phyloP scores from a whole-genome alignment of 2,329 filamentous ascomycete species.

The Alternaria sp. region DNA sequence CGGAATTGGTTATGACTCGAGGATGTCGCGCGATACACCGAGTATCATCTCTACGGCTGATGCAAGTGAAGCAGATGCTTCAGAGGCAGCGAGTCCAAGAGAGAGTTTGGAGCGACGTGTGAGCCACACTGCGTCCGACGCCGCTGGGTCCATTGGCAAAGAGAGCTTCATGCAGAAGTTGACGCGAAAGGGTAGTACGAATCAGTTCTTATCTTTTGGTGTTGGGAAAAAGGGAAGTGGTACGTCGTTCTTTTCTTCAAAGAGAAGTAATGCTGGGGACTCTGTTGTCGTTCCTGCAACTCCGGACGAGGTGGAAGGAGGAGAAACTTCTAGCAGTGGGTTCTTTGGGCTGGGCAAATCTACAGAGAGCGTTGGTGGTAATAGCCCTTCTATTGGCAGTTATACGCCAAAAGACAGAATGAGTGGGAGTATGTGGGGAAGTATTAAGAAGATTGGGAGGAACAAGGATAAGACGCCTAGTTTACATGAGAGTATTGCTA shows the following conservation, averaged over 20 bases:
- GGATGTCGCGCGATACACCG: constrained; percentile 54
- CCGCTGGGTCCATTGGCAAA: constrained; percentile 49
- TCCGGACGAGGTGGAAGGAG: constrained; percentile 52
- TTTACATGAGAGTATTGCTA: constrained; percentile 57
- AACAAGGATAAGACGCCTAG: constrained; percentile 57
- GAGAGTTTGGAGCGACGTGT: constrained; percentile 52
- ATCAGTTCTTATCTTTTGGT: constrained; percentile 56
- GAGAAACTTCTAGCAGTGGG: constrained; percentile 27
- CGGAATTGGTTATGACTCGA: constrained; percentile 28
- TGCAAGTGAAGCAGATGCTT: background rate
- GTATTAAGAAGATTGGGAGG: constrained; percentile 55
- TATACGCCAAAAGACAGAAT: constrained; percentile 50
- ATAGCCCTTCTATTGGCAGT: constrained; percentile 40
- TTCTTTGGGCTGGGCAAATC: constrained; percentile 37
- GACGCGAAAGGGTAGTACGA: constrained; percentile 57
- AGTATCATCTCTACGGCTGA: constrained; percentile 55
- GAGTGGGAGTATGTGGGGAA: constrained; percentile 52
- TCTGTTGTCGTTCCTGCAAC: constrained; percentile 46
- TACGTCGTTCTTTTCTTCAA: constrained; percentile 19
- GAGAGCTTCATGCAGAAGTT: constrained; percentile 62
- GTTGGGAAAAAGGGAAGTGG: too few species aligned
- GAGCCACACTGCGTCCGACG: constrained; percentile 50
- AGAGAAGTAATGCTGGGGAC: constrained; percentile 22
- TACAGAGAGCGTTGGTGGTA: constrained; percentile 38
- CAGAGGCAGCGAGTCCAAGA: constrained; percentile 45